Evolutionary conservation across 2,329 filamentous ascomycete genomes (phyloP), one percentile per base, ranked within the genome.

Genomic region (Xylariaceae sp.): DNA sequence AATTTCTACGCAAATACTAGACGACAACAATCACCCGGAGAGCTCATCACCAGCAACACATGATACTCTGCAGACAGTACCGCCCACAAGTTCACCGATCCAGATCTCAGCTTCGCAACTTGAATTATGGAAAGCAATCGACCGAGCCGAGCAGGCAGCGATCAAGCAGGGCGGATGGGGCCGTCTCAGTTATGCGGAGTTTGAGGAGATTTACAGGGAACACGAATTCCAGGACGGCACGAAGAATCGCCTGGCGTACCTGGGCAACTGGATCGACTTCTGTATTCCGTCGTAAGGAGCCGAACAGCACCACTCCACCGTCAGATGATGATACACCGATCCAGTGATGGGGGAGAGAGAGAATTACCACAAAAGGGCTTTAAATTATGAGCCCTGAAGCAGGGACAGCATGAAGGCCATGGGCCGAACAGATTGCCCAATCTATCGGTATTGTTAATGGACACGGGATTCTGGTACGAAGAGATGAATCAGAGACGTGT

Each of bases 251-350:
- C 79, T 92, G 62, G 89, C 90, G 66, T 93, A 96, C 73, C 79
- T 97, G 51, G 90, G 90, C 61, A 90, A 85, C 68, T 97, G 93
- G 93, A 90, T 97, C 73, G 92, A 97, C 71, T 86, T 87, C 71
- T 88, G 85, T 72, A 87, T 88, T 65, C 85, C 84, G 8, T 85
- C 84, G 11, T 85, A 72, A 65, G 34, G 48, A 11, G 55, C n/a
- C 3, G 47, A 51, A 44, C 5, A 23, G 34, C 47, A 13, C 7
- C 4, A 6, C 11, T 18, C 9, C 34, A 51, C 37, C 7, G 23
- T 5, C 23, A 30, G 11, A 42, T 42, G 8, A 42, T 42, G 37
- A 42, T 42, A 13, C 37, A 10, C 37, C 37, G 37, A 42, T 42
- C 37, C 9, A 42, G 37, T 7, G 30, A 11, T 35, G 8, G 11